Percentiles rank a stretch among this genome's conserved stretches.
Evolutionary conservation across 768 basidiomycete genomes (phyloP).

Genomic region (Daedaleopsis nitida): DNA sequence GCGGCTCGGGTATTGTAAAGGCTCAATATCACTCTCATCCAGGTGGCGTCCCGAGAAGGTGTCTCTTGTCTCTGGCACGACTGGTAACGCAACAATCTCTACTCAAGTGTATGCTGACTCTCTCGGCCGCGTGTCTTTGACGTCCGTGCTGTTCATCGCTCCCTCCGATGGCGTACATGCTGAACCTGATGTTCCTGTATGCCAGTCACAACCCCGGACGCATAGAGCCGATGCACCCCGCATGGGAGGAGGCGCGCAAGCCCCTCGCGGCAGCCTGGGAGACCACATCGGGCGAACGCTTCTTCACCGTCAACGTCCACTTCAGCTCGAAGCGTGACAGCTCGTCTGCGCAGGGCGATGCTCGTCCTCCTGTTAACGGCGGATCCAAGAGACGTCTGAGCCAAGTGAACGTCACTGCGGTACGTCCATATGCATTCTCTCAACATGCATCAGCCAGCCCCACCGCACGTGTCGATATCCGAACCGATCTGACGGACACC

Average conservation of each 20-base stretch:
- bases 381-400: slow-evolving; percentile 47
- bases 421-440: slow-evolving; percentile 30
- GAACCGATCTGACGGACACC: background rate
- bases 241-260: slow-evolving; percentile 60
- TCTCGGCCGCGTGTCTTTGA: slow-evolving; percentile 41
- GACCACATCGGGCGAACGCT: slow-evolving; percentile 42
- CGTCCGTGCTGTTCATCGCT: slow-evolving; percentile 31
- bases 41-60: slow-evolving; percentile 53
- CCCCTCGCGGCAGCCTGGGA: slow-evolving; percentile 62
- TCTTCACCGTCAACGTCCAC: slow-evolving; percentile 65
- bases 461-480: background rate
- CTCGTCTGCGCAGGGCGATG: slow-evolving; percentile 54
- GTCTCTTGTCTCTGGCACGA: slow-evolving; percentile 45
- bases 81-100: slow-evolving; percentile 50
- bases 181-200: background rate
- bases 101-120: slow-evolving; percentile 39
- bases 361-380: slow-evolving; percentile 59
- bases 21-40: slow-evolving; percentile 19
- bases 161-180: background rate
- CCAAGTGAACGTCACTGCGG: slow-evolving; percentile 54
- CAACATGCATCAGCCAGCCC: background rate
- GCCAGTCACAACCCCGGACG: slow-evolving; percentile 62
- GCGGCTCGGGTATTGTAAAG: background rate
- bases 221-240: slow-evolving; percentile 55
- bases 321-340: slow-evolving; percentile 60